Evolutionary conservation across 495 filamentous ascomycete genomes (phyloP).

Genomic region (Penicillium robsamsonii): DNA sequence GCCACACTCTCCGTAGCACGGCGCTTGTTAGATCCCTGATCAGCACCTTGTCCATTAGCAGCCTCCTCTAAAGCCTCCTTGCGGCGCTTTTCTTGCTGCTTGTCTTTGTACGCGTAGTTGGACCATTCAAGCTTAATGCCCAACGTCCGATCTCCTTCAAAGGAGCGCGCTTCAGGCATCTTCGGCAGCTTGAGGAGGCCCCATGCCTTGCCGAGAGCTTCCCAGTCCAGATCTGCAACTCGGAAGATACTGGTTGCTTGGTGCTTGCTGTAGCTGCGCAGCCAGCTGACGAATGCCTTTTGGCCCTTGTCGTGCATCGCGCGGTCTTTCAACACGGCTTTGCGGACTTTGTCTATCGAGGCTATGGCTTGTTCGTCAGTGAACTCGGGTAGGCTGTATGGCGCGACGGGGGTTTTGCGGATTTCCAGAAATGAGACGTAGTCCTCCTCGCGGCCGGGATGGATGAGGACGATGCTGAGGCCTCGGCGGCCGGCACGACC

Average conservation of each 20-base stretch:
- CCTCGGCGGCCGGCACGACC: constrained; percentile 86
- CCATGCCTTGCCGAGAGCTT: constrained; percentile 76
- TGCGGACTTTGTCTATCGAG: constrained; percentile 56
- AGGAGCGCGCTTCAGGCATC: constrained; percentile 85
- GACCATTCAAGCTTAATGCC: constrained; percentile 62
- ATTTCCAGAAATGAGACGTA: constrained; percentile 86
- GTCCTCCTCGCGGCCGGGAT: constrained; percentile 79
- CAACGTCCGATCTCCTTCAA: constrained; percentile 60
- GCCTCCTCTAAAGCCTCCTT: constrained; percentile 51
- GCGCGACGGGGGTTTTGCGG: constrained; percentile 80
- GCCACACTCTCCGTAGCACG: constrained; percentile 58
- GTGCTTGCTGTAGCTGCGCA: constrained; percentile 87
- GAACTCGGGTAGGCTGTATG: constrained; percentile 49
- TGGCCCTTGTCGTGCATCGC: constrained; percentile 84
- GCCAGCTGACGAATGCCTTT: constrained; percentile 88
- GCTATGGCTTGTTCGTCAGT: constrained; percentile 55
- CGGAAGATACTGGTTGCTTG: constrained; percentile 89
- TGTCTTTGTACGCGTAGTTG: constrained; percentile 72
- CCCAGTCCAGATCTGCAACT: constrained; percentile 78
- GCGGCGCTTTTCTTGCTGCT: constrained; percentile 69
- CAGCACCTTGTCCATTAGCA: constrained; percentile 27
- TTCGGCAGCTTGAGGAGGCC: constrained; percentile 81
- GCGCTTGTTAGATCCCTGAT: constrained; percentile 34
- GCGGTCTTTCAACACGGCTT: constrained; percentile 66
- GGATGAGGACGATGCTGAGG: constrained; percentile 79